phyloP scores from a whole-genome alignment of 2,329 filamentous ascomycete genomes.

The Aschersonia sp. region DNA sequence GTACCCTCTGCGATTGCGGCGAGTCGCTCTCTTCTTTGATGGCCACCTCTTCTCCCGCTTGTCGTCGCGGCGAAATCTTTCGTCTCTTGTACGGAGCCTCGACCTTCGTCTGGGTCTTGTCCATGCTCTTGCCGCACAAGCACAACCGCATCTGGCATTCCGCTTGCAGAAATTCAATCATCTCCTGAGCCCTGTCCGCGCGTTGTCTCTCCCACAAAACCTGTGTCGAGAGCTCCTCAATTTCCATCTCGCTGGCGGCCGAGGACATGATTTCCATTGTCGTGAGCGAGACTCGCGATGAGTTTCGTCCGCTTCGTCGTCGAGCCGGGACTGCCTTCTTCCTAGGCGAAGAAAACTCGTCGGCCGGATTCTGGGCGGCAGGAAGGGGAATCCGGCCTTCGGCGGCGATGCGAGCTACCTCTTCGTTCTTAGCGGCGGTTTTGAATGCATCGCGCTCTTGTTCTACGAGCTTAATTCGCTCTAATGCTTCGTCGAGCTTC shows the following conservation, averaged over 20 bases:
- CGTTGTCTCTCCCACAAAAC: slow-evolving; percentile 46
- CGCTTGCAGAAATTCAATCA: slow-evolving; percentile 61
- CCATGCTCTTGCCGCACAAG: slow-evolving; percentile 32
- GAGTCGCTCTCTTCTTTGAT: slow-evolving; percentile 15
- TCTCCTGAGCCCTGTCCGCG: slow-evolving; percentile 54
- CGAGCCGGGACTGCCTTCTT: slow-evolving; percentile 20
- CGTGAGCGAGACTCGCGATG: slow-evolving; percentile 31
- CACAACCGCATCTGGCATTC: slow-evolving; percentile 59
- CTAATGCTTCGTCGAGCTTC: slow-evolving; percentile 48
- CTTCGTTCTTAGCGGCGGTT: slow-evolving; percentile 56
- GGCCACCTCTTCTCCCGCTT: not conserved
- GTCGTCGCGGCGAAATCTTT: slow-evolving; percentile 4
- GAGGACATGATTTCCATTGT: slow-evolving; percentile 38
- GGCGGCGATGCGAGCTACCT: slow-evolving; percentile 56
- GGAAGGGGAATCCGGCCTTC: slow-evolving; percentile 57
- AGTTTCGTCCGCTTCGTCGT: slow-evolving; percentile 16
- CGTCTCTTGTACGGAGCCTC: slow-evolving; percentile 8
- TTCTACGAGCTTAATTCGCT: slow-evolving; percentile 50
- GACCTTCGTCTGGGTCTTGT: slow-evolving; percentile 5
- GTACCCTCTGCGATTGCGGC: slow-evolving; percentile 12
- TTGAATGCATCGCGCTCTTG: slow-evolving; percentile 64
- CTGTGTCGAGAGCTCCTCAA: slow-evolving; percentile 38
- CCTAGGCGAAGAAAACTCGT: slow-evolving; percentile 48
- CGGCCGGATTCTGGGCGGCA: slow-evolving; percentile 32
- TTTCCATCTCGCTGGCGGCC: slow-evolving; percentile 39